Evolutionary conservation across 1,139 yeast genomes (phyloP), one percentile per base, ranked within the genome.

Genomic region (Pichia sp.): DNA sequence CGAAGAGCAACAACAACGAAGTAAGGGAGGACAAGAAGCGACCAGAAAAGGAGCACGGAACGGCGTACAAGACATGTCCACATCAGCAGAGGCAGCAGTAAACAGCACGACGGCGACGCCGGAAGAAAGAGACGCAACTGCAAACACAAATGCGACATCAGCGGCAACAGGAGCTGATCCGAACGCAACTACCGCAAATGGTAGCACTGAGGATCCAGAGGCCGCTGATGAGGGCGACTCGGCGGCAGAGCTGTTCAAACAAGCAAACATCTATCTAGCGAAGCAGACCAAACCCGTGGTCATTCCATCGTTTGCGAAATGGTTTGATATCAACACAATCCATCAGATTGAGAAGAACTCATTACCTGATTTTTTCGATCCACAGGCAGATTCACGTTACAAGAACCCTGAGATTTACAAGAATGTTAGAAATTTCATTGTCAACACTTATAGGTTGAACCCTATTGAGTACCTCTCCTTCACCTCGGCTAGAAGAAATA

Each of bases 401-500:
- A 87, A 85, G 56, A 77, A 87, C 4, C 76, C 80, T 5, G 74
- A 75, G 38, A 67, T 75, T 22, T 87, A 87, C 60, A 71, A 69
- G 48, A 77, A 81, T 53, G 74, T 74, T 58, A 68, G 91, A 45
- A 86, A 87, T 58, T 87, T 87, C 54, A 80, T 87, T 77, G 69
- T 87, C 42, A 84, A 87, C 60, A 74, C 94, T 4, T 87, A 83
- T 58, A 66, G 96, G 49, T 69, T 87, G 49, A 85, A 87, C 48
- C 96, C 96, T 6, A 69, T 75, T 37, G 96, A 87, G 53, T 87
- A 86, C 56, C 66, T 87, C 49, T 84, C 95, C 0, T 77, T 86
- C 26, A 87, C 96, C 1, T 94, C 96, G 1, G 77, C 82, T 27
- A 75, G 97, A 58, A 75, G 96, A 53, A 86, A 84, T 55, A 66